Conservation (phyloP, 1,284 basidiomycete genomes). For the Leucoagaricus sp. region DNA sequence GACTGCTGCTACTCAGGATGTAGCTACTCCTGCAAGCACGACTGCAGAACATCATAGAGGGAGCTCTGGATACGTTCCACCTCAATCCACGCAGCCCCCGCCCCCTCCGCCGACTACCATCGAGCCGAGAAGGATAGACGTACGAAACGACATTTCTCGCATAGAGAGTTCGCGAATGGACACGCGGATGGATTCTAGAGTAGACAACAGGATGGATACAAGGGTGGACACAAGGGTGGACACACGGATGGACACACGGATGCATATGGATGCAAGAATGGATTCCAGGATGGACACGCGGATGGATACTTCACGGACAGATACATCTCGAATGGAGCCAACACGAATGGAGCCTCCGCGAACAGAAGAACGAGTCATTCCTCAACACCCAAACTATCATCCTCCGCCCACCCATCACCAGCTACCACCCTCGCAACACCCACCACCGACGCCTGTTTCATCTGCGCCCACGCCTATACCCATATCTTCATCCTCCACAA, state of each 20-base stretch:
- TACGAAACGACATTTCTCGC: constrained; percentile 1
- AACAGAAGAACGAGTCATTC: constrained; percentile 7
- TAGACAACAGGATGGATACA: constrained; percentile 1
- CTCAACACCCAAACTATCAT: constrained; percentile 15
- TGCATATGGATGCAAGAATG: constrained; percentile 9
- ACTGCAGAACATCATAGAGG: constrained; percentile 9
- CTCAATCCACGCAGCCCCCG: constrained; percentile 7
- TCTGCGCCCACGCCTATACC: constrained; percentile 17
- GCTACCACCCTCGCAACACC: constrained; percentile 10
- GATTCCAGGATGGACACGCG: constrained; percentile 7
- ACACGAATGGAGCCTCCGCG: constrained; percentile 5
- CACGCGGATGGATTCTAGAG: background rate
- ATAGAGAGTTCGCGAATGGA: constrained; percentile 3
- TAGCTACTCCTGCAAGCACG: background rate
- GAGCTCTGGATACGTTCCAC: constrained; percentile 11
- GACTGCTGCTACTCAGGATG: constrained; percentile 14
- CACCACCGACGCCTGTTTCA: constrained; percentile 16
- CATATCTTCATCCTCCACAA: constrained; percentile 10
- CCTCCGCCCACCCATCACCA: constrained; percentile 14
- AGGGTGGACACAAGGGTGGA: constrained; percentile 9
- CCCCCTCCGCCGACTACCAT: constrained; percentile 4
- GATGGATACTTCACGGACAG: constrained; percentile 6
- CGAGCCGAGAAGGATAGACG: constrained; percentile 13
- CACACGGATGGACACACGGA: background rate
- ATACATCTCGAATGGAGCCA: constrained; percentile 2